Evolutionary conservation across 73 alveolate species (phyloP).

Genomic region (Blepharisma japonicum): DNA sequence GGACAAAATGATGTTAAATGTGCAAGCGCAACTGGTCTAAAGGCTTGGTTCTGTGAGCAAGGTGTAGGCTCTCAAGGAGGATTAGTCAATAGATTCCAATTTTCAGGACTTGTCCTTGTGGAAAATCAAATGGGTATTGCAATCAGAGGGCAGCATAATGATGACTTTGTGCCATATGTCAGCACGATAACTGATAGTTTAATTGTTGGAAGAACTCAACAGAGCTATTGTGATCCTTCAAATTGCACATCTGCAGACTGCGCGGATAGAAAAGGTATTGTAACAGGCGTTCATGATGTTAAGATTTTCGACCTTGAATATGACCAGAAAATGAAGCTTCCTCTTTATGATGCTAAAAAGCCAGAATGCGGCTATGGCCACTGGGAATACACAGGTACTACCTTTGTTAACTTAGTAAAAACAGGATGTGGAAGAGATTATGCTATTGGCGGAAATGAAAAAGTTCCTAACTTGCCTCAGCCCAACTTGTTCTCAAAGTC

Average conservation of each 20-base stretch:
- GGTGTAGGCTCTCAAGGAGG: conserved; percentile 2
- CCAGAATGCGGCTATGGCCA: too few relatives aligned
- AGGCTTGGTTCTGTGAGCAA: background rate
- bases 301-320: too few relatives aligned
- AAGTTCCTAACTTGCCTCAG: background rate
- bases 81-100: background rate
- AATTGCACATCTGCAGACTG: too few relatives aligned
- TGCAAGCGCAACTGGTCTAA: background rate
- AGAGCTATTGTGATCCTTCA: background rate
- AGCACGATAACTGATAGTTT: background rate
- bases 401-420: too few relatives aligned
- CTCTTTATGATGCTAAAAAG: too few relatives aligned
- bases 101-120: background rate
- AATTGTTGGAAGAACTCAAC: background rate
- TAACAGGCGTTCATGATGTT: too few relatives aligned
- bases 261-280: too few relatives aligned
- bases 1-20: background rate
- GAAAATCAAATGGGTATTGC: background rate
- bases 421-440: background rate
- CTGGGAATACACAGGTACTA: too few relatives aligned
- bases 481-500: background rate
- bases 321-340: too few relatives aligned
- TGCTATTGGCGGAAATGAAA: background rate
- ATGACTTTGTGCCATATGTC: background rate
- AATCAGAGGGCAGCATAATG: background rate